Percentiles rank a stretch among this genome's conserved stretches.
phyloP scores from a whole-genome alignment of 192 early-diverging fungal species.

The Tieghemiomyces parasiticus region DNA sequence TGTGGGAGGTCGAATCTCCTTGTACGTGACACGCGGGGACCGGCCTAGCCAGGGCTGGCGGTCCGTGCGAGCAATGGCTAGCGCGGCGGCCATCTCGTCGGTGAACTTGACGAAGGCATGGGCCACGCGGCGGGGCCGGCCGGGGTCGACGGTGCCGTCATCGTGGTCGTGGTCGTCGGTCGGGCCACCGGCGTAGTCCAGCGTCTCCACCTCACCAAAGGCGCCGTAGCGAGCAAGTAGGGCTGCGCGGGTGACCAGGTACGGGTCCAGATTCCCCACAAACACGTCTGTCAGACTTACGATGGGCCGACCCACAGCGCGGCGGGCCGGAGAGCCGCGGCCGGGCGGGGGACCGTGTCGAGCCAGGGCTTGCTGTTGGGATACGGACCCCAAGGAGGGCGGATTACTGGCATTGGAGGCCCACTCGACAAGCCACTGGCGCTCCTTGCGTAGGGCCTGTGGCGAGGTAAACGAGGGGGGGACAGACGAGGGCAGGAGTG shows the following conservation, averaged over 20 bases:
- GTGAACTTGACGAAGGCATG: background rate
- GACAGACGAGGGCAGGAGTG: too few relatives aligned
- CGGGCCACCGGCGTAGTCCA: too few relatives aligned
- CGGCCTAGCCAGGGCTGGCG: background rate
- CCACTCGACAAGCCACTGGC: background rate
- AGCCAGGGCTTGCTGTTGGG: background rate
- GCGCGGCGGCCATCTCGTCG: background rate
- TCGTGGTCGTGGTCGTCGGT: too few relatives aligned
- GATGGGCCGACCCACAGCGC: background rate
- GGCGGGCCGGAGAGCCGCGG: background rate
- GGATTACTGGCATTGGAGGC: background rate
- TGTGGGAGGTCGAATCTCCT: background rate
- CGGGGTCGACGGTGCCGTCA: too few relatives aligned
- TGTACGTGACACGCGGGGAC: background rate
- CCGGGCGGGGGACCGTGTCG: background rate
- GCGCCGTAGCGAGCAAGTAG: background rate
- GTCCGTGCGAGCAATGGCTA: background rate
- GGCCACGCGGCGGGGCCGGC: too few relatives aligned
- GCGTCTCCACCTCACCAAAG: background rate
- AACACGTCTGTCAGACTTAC: background rate
- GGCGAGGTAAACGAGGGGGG: background rate
- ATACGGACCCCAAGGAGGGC: background rate
- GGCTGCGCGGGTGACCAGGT: background rate
- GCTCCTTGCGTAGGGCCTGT: background rate
- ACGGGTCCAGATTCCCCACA: background rate